Evolutionary conservation across 2,329 filamentous ascomycete species (phyloP).

Genomic region (Botrytis byssoidea): DNA sequence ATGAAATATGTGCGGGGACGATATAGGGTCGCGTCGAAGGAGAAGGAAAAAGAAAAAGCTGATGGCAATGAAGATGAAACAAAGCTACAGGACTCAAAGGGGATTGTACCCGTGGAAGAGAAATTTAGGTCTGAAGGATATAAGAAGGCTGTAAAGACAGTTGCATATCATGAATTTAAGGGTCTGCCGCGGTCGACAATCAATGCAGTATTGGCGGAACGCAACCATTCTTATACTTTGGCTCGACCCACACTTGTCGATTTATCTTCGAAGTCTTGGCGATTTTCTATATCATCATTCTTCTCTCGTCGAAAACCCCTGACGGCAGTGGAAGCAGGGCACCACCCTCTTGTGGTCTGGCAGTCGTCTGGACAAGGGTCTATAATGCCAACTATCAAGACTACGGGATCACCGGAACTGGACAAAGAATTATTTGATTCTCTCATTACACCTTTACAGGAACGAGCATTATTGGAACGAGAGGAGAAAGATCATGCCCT

Average conservation of each 20-base stretch:
- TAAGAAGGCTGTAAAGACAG: slow-evolving; percentile 63
- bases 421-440: slow-evolving; percentile 59
- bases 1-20: slow-evolving; percentile 69
- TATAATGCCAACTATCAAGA: slow-evolving; percentile 59
- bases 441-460: slow-evolving; percentile 55
- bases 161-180: slow-evolving; percentile 73
- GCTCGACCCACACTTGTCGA: slow-evolving; percentile 67
- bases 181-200: slow-evolving; percentile 71
- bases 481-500: slow-evolving; percentile 53
- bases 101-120: slow-evolving; percentile 56
- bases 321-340: slow-evolving; percentile 53
- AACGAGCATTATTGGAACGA: slow-evolving; percentile 44
- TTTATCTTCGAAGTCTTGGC: slow-evolving; percentile 73
- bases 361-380: slow-evolving; percentile 55
- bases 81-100: slow-evolving; percentile 12
- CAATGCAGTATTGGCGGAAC: slow-evolving; percentile 75
- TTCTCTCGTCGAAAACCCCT: slow-evolving; percentile 63
- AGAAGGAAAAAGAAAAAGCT: slow-evolving; percentile 33
- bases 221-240: slow-evolving; percentile 74
- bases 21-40: slow-evolving; percentile 49
- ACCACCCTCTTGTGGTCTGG: slow-evolving; percentile 64
- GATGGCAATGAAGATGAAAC: slow-evolving; percentile 32
- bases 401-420: slow-evolving; percentile 64
- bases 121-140: slow-evolving; percentile 67
- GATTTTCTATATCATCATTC: slow-evolving; percentile 69